Conservation (phyloP, 1,284 basidiomycete species). For the Apiotrichum mycotoxinovorans region DNA sequence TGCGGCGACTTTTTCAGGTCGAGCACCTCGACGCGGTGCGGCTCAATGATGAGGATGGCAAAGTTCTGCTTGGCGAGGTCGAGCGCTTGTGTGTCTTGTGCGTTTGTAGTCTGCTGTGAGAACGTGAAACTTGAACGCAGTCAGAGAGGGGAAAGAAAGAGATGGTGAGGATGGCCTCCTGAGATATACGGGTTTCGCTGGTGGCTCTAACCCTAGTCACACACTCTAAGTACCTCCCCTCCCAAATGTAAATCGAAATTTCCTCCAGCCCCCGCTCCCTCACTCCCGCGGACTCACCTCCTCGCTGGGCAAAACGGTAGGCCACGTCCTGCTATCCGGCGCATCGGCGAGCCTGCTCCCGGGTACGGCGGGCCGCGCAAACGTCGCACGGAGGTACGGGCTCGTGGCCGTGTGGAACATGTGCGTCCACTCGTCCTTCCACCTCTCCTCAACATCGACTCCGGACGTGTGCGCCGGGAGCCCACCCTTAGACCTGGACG, state of each 20-base stretch:
- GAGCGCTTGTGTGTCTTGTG: conserved; percentile 32
- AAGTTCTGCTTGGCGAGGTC: conserved; percentile 37
- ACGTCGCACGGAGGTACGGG: conserved; percentile 45
- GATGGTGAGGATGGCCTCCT: neutral
- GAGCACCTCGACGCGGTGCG: conserved; percentile 39
- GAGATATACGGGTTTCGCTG: no score
- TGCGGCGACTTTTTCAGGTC: conserved; percentile 45
- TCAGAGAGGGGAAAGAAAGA: no score
- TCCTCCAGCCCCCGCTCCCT: no score
- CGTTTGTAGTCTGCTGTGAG: conserved; percentile 17
- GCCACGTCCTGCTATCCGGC: conserved; percentile 20
- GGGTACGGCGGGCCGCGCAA: conserved; percentile 38
- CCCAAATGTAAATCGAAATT: no score
- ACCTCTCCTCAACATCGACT: conserved; percentile 8
- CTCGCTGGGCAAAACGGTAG: conserved; percentile 23
- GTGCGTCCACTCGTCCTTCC: conserved; percentile 36
- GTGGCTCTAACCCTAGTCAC: no score
- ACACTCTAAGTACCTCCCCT: no score
- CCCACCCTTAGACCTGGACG: no score
- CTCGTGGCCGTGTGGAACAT: conserved; percentile 35
- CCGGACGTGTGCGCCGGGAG: no score
- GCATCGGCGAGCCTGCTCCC: conserved; percentile 36
- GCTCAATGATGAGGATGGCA: conserved; percentile 40
- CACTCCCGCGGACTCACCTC: neutral
- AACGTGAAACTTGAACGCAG: no score